phyloP scores from a whole-genome alignment of 768 basidiomycete species.

The Suillus spraguei region DNA sequence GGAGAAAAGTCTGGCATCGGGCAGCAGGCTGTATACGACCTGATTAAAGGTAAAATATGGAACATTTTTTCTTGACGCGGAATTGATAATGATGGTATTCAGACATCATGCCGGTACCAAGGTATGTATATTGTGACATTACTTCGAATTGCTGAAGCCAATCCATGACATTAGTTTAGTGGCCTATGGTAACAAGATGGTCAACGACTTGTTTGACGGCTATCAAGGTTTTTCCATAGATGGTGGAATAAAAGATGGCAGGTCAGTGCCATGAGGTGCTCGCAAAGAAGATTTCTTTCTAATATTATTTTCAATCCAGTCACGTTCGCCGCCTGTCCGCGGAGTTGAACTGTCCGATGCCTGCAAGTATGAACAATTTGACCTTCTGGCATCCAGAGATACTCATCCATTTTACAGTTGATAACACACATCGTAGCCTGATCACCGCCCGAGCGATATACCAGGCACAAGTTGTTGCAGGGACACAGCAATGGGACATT shows the following conservation, averaged over 20 bases:
- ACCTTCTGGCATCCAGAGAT: neutral
- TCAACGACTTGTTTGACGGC: constrained; percentile 74
- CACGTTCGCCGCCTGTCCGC: constrained; percentile 73
- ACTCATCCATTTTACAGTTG: constrained; percentile 36
- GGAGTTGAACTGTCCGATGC: constrained; percentile 70
- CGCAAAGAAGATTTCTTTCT: constrained; percentile 1
- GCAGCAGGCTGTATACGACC: constrained; percentile 54
- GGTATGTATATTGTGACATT: constrained; percentile 35
- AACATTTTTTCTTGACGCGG: neutral
- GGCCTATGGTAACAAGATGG: constrained; percentile 69
- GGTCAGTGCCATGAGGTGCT: constrained; percentile 38
- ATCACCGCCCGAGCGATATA: constrained; percentile 79
- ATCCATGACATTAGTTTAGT: constrained; percentile 41
- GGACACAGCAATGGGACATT: constrained; percentile 54
- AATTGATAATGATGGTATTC: constrained; percentile 19
- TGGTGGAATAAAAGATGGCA: constrained; percentile 85
- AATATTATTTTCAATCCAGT: constrained; percentile 31
- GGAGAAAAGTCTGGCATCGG: too few relatives aligned
- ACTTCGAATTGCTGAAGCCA: constrained; percentile 7
- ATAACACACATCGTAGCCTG: constrained; percentile 76
- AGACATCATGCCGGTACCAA: constrained; percentile 71
- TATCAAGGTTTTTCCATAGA: constrained; percentile 76
- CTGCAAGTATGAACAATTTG: constrained; percentile 31
- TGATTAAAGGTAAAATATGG: constrained; percentile 55
- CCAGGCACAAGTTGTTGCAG: constrained; percentile 42